Evolutionary conservation across 1,284 basidiomycete species (phyloP).

Genomic region (Binderoboletus segoi): DNA sequence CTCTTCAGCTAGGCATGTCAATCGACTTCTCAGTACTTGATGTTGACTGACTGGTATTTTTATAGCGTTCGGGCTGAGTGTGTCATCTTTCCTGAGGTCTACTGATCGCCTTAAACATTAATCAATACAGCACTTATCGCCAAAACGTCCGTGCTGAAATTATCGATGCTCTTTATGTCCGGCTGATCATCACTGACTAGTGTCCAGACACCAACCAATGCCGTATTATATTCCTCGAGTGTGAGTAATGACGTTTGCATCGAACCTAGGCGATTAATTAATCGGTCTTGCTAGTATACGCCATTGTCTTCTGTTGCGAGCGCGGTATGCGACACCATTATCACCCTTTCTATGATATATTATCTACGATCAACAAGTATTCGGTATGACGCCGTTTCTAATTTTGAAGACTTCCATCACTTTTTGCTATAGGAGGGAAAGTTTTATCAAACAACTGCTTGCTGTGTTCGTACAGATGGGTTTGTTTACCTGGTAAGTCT

Average conservation of each 20-base stretch:
- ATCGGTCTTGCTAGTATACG: constrained; percentile 5
- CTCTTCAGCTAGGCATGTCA: constrained; percentile 8
- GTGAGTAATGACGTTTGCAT: neutral
- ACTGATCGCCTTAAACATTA: neutral
- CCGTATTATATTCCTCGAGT: neutral
- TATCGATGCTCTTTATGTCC: neutral
- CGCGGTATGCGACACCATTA: constrained; percentile 17
- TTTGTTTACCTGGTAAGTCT: constrained; percentile 18
- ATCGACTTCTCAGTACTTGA: neutral
- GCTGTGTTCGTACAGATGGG: constrained; percentile 20
- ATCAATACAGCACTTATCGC: neutral
- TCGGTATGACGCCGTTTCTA: neutral
- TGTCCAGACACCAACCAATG: neutral
- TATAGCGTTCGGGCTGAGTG: constrained; percentile 10
- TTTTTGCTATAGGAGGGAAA: constrained; percentile 4
- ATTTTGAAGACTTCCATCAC: neutral
- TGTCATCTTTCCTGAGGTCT: neutral
- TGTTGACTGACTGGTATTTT: neutral
- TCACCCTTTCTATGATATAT: constrained; percentile 15
- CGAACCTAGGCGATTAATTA: neutral
- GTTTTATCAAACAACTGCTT: constrained; percentile 3
- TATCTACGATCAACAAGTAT: constrained; percentile 17
- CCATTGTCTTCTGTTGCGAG: constrained; percentile 3
- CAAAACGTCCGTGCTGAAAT: constrained; percentile 1
- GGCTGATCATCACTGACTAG: constrained; percentile 3